Evolutionary conservation across 441 rosid genomes (phyloP), one percentile per base, ranked within the genome.

Genomic region (Rhodomyrtus psidioides): DNA sequence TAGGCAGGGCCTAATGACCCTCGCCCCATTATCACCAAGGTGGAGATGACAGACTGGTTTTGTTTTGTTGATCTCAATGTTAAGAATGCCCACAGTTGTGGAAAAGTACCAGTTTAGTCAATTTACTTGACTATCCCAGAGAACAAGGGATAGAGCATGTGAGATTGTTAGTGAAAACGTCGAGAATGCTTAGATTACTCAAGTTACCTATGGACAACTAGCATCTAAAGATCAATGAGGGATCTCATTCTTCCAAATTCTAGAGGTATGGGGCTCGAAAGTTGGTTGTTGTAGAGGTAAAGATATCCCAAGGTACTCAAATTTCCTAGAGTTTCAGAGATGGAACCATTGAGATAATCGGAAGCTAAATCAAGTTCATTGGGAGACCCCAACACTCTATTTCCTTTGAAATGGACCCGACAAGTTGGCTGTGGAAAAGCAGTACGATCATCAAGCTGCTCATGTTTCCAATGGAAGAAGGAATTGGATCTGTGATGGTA

Each of bases 341-440:
- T 58, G 4, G 17, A 58, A 26, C 60, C 60, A 12, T 5, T 57
- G 60, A 57, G 60, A 26, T 26, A 2, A 57, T 57, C 26, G 7
- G 60, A 26, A 42, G 44, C 44, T 5, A 57, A 57, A 12, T 57
- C 28, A 9, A 57, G 60, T 12, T 12, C 1, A 26, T 2, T 26
- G 3, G n/a, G 62, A n/a, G 30, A 58, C 17, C 27, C 15, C 62
- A 58, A 58, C 60, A n/a, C 87, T 24, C 82, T 0, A 89, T 82
- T 39, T 86, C 83, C 24, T 76, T 42, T 53, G 92, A 93, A 74
- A 93, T 83, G 28, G 85, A 7, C 19, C 92, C 90, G 2, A 90
- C 87, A 23, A 89, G 90, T 9, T 55, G 60, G 60, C 88, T 92
- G 2, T 26, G 49, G 3, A 54, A 56, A 6, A 89, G 91, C 44